Percentiles rank a stretch among this genome's conserved stretches.
Evolutionary conservation across 306 rosid genomes (phyloP).

Genomic region (Glycine latifolia): DNA sequence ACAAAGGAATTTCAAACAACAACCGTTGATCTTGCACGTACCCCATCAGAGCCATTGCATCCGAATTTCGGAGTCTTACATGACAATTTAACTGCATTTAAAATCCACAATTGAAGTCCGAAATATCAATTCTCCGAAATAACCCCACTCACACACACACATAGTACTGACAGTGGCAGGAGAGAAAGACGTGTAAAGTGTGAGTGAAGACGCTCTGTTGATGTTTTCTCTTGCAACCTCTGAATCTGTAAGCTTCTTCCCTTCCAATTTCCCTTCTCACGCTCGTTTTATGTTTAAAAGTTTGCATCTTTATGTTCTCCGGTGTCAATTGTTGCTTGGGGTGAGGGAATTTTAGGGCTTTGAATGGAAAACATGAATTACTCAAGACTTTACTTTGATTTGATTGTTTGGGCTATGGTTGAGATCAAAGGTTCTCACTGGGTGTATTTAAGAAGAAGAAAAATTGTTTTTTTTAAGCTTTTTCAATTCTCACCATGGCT

Average conservation of each 20-base stretch:
- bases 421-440: not conserved
- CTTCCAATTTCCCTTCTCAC: not conserved
- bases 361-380: not conserved
- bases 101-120: slow-evolving; percentile 93
- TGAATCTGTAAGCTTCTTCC: slow-evolving; percentile 50
- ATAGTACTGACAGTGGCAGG: slow-evolving; percentile 29
- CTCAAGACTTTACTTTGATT: not conserved
- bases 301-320: slow-evolving; percentile 26
- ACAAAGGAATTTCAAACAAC: slow-evolving; percentile 23
- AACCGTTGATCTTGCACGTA: slow-evolving; percentile 49
- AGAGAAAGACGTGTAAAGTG: not conserved
- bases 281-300: not conserved
- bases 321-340: slow-evolving; percentile 6
- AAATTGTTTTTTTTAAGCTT: slow-evolving; percentile 32
- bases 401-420: slow-evolving; percentile 23
- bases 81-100: slow-evolving; percentile 69
- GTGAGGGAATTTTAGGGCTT: slow-evolving; percentile 64
- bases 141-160: not conserved
- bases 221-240: slow-evolving; percentile 36
- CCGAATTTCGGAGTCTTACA: slow-evolving; percentile 43
- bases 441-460: slow-evolving; percentile 19
- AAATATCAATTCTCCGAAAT: slow-evolving; percentile 42
- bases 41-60: slow-evolving; percentile 52
- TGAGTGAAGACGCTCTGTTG: slow-evolving; percentile 48
- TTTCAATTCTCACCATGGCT: not conserved